Conservation (phyloP, 1,139 yeast species). For the Debaryomyces sp. region DNA sequence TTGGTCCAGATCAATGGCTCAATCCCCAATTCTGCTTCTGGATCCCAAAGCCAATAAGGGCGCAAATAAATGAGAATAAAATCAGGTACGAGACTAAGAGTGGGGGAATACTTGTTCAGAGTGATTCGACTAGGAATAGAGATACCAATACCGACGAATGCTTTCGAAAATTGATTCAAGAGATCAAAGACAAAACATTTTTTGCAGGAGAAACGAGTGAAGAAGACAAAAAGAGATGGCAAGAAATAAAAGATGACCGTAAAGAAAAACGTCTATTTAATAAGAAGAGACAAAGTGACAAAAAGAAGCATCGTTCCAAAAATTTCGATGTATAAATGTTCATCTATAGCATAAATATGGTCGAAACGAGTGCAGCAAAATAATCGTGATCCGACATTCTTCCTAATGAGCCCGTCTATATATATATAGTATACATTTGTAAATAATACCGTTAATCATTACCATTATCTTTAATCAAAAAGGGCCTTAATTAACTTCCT, state of each 20-base stretch:
- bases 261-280: constrained; percentile 52
- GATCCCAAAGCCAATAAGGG: constrained; percentile 61
- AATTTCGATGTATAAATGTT: constrained; percentile 27
- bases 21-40: constrained; percentile 48
- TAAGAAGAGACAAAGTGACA: constrained; percentile 58
- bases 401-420: not conserved
- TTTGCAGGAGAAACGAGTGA: constrained; percentile 55
- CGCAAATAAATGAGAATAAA: constrained; percentile 39
- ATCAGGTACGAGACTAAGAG: constrained; percentile 60
- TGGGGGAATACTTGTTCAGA: constrained; percentile 63
- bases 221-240: constrained; percentile 60
- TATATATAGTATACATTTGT: not conserved
- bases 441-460: not conserved
- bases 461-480: not conserved
- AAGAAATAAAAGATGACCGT: constrained; percentile 42
- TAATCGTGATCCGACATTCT: not conserved
- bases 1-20: constrained; percentile 52
- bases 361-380: not conserved
- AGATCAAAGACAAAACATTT: constrained; percentile 49
- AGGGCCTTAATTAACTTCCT: not conserved
- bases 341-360: not conserved
- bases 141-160: constrained; percentile 63
- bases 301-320: constrained; percentile 53
- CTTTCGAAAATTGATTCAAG: constrained; percentile 56
- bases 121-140: constrained; percentile 63